Conservation (phyloP, 371 early-diverging fungal genomes). For the Mortierella sp. region DNA sequence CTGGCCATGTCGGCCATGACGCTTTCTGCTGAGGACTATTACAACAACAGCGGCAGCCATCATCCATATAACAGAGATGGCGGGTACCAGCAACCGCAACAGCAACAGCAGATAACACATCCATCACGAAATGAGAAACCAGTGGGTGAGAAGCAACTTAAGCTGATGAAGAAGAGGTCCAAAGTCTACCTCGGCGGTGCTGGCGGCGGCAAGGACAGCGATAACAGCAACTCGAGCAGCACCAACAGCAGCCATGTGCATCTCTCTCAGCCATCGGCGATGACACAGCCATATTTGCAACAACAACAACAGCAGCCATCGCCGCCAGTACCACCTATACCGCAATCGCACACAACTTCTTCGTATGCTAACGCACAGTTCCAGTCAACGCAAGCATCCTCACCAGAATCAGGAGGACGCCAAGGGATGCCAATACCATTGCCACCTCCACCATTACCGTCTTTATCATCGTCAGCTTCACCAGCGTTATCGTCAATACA, state of each 20-base stretch:
- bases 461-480: constrained; percentile 1
- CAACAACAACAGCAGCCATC: constrained; percentile 22
- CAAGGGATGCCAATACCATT: no score
- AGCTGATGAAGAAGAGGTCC: constrained; percentile 28
- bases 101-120: constrained; percentile 3
- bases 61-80: background rate
- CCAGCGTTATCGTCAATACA: constrained; percentile 14
- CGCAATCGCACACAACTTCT: no score
- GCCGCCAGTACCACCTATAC: background rate
- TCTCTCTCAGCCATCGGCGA: constrained; percentile 18
- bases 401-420: background rate
- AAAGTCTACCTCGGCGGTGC: constrained; percentile 25
- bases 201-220: constrained; percentile 26
- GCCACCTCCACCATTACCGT: background rate
- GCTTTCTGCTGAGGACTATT: constrained; percentile 11
- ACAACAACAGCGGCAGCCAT: background rate
- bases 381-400: background rate
- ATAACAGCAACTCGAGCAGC: constrained; percentile 43
- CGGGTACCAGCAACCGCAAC: background rate
- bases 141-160: constrained; percentile 1
- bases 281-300: constrained; percentile 2
- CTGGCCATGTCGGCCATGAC: constrained; percentile 32
- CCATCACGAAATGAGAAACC: background rate
- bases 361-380: background rate
- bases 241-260: constrained; percentile 41